A percentile compares a stretch with the other conserved stretches of the same genome.
phyloP scores from a whole-genome alignment of 2,329 filamentous ascomycete species.

The Aciculosporium take region DNA sequence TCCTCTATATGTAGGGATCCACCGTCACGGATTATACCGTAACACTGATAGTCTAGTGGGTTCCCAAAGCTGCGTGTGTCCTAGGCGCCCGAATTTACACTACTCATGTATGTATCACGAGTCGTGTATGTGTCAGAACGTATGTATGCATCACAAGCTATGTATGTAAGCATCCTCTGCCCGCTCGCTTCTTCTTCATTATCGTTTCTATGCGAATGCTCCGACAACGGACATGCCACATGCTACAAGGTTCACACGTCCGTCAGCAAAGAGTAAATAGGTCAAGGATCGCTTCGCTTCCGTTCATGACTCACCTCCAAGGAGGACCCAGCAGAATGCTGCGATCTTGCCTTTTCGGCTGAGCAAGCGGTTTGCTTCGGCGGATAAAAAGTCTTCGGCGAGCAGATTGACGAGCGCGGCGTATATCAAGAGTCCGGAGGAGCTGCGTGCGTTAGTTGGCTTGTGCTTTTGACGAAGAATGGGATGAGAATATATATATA shows the following conservation, averaged over 20 bases:
- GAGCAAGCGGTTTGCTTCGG: constrained; percentile 36
- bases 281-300: neutral
- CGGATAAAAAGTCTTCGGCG: constrained; percentile 50
- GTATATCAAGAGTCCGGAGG: constrained; percentile 46
- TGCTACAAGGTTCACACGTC: constrained; percentile 9
- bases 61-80: too few relatives aligned
- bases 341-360: constrained; percentile 36
- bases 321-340: constrained; percentile 37
- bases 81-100: too few relatives aligned
- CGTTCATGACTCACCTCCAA: constrained; percentile 29
- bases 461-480: neutral
- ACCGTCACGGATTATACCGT: too few relatives aligned
- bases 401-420: constrained; percentile 49
- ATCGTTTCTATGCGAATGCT: constrained; percentile 20
- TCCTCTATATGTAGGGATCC: too few relatives aligned
- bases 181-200: too few relatives aligned
- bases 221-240: constrained; percentile 19
- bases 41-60: too few relatives aligned
- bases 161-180: too few relatives aligned
- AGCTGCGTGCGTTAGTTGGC: constrained; percentile 21
- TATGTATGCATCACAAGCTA: too few relatives aligned
- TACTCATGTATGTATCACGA: too few relatives aligned
- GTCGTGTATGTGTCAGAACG: too few relatives aligned
- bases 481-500: too few relatives aligned
- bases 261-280: too few relatives aligned